Percentiles rank a stretch among this genome's conserved stretches.
These are phyloP conservation scores for Trichosporon faecale DNA, from an alignment of 1,284 basidiomycete species.

Conservation along the genomic window DNA sequence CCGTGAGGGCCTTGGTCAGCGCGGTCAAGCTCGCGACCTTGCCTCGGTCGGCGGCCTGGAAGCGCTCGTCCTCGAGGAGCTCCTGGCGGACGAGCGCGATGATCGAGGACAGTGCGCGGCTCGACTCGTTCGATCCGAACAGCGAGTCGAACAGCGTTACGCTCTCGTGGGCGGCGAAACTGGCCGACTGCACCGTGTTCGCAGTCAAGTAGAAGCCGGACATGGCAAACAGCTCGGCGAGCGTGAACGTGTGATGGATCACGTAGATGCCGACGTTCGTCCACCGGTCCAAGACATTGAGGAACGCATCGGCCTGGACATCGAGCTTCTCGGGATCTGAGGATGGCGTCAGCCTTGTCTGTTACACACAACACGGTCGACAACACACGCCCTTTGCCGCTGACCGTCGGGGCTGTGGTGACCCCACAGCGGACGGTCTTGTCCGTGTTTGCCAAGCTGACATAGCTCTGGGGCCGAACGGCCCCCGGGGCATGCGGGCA, in stretches of 20 bases:
- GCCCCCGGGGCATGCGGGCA: background rate
- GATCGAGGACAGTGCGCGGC: conserved; percentile 54
- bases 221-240: conserved; percentile 57
- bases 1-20: conserved; percentile 56
- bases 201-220: conserved; percentile 55
- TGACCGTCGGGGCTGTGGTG: background rate
- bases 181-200: conserved; percentile 45
- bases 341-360: background rate
- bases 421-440: background rate
- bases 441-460: background rate
- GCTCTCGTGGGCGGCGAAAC: conserved; percentile 54
- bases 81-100: conserved; percentile 55
- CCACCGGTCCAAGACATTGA: conserved; percentile 55
- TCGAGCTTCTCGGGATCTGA: conserved; percentile 21
- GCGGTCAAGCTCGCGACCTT: conserved; percentile 46
- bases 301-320: conserved; percentile 35
- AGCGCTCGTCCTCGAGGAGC: conserved; percentile 49
- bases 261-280: conserved; percentile 58
- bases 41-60: conserved; percentile 42
- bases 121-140: conserved; percentile 57
- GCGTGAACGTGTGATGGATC: conserved; percentile 56
- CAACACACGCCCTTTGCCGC: background rate
- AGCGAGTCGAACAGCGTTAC: conserved; percentile 56
- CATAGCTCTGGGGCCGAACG: background rate
- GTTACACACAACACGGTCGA: conserved; percentile 23